phyloP scores from a whole-genome alignment of 148 eudicot species.

The Persicaria tinctoria region DNA sequence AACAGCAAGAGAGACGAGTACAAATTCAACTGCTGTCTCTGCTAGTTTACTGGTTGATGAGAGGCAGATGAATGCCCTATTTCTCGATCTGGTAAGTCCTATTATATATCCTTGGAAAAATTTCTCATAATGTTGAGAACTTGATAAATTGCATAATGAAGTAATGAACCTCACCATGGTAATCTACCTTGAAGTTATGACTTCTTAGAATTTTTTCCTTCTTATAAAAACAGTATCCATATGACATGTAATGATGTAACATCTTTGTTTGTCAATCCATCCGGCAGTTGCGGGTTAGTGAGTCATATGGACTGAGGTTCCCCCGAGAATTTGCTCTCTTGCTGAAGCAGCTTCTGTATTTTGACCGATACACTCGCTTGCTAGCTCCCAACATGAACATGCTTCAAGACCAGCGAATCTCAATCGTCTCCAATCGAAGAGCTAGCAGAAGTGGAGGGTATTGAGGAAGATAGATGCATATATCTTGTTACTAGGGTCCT shows the following conservation, averaged over 20 bases:
- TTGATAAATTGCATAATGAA: too few species aligned
- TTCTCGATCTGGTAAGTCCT: slow-evolving; percentile 66
- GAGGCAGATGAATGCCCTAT: slow-evolving; percentile 93
- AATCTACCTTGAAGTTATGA: too few species aligned
- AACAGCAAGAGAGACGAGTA: slow-evolving; percentile 59
- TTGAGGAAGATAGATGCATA: background rate
- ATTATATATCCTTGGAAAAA: background rate
- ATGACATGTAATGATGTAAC: too few species aligned
- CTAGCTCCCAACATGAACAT: slow-evolving; percentile 94
- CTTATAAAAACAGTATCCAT: too few species aligned
- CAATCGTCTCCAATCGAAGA: slow-evolving; percentile 56
- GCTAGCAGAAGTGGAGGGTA: slow-evolving; percentile 17
- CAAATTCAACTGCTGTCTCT: slow-evolving; percentile 70
- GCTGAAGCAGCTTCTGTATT: slow-evolving; percentile 93
- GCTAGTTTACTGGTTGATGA: slow-evolving; percentile 82
- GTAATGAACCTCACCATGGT: too few species aligned
- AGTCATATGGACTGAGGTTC: slow-evolving; percentile 87
- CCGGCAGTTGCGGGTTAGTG: slow-evolving; percentile 82
- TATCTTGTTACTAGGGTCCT: background rate
- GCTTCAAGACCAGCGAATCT: slow-evolving; percentile 84
- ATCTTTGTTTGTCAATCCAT: background rate
- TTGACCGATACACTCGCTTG: slow-evolving; percentile 92
- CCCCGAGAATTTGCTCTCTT: slow-evolving; percentile 98
- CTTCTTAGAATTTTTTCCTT: too few species aligned
- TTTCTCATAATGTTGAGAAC: background rate